phyloP scores from a whole-genome alignment of 208 protist genomes.

The Crithidia acanthocephali region DNA sequence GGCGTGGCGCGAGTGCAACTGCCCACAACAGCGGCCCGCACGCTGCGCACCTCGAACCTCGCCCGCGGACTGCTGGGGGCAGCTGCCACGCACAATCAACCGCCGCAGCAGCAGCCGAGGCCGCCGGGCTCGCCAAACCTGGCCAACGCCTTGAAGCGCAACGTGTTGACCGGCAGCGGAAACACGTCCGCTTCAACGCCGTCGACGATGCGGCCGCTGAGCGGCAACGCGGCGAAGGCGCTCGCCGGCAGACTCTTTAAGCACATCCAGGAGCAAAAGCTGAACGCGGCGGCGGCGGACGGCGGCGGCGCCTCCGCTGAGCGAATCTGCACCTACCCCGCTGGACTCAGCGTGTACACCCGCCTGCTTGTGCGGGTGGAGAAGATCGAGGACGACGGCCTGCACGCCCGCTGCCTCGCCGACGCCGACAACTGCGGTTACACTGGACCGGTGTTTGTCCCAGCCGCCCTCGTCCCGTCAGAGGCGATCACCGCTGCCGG shows the following conservation, averaged over 20 bases:
- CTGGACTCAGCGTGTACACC: constrained; percentile 49
- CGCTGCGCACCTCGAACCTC: constrained; percentile 23
- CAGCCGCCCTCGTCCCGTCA: constrained; percentile 57
- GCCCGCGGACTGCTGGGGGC: constrained; percentile 10
- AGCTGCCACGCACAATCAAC: constrained; percentile 3
- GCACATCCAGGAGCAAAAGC: constrained; percentile 49
- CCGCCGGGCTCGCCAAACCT: neutral
- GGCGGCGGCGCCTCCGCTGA: constrained; percentile 31
- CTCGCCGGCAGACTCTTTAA: constrained; percentile 57
- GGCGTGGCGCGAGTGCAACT: constrained; percentile 24
- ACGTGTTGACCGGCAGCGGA: neutral
- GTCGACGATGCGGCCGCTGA: neutral
- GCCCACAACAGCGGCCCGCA: constrained; percentile 19
- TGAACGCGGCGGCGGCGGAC: neutral
- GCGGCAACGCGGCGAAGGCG: constrained; percentile 29
- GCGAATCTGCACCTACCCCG: constrained; percentile 54
- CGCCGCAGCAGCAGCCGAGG: neutral
- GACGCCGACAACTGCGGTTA: constrained; percentile 32
- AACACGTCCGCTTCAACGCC: neutral
- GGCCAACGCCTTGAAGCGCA: constrained; percentile 3
- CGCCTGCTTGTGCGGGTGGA: constrained; percentile 65
- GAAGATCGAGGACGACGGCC: constrained; percentile 59
- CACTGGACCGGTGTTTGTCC: constrained; percentile 53
- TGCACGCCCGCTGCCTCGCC: constrained; percentile 51
- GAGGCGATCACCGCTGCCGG: constrained; percentile 13